Percentiles rank a stretch among this genome's conserved stretches.
phyloP scores from a whole-genome alignment of 2,329 filamentous ascomycete species.

The Xylariaceae sp. region DNA sequence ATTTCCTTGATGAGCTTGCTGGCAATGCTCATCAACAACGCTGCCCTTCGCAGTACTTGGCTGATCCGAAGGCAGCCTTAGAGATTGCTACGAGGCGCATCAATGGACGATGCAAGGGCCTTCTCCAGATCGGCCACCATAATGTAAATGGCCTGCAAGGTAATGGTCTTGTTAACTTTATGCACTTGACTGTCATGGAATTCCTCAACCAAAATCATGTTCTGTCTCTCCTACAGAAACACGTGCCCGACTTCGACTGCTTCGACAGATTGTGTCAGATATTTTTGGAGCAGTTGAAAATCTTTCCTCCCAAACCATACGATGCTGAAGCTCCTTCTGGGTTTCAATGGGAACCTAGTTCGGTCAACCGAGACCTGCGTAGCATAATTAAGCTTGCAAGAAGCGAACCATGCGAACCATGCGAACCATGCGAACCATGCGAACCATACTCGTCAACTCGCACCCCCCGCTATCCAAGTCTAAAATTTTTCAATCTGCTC shows the following conservation, averaged over 20 bases:
- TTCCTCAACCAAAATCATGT: conserved; percentile 12
- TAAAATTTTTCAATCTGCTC: too few relatives aligned
- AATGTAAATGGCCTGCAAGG: not conserved
- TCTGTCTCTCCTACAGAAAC: not conserved
- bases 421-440: too few relatives aligned
- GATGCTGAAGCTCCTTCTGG: not conserved
- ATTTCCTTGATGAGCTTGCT: conserved; percentile 19
- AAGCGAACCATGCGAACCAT: too few relatives aligned
- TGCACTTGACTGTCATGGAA: conserved; percentile 25
- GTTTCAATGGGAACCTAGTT: not conserved
- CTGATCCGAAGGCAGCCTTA: conserved; percentile 20
- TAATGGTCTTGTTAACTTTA: conserved; percentile 18
- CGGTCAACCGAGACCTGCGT: not conserved
- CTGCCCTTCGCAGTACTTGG: too few relatives aligned
- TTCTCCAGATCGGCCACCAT: conserved; percentile 16
- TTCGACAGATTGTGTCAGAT: conserved; percentile 14
- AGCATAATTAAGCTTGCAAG: too few relatives aligned
- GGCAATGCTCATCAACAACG: not conserved
- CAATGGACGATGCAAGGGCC: conserved; percentile 27
- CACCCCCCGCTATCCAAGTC: too few relatives aligned
- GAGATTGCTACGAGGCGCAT: too few relatives aligned
- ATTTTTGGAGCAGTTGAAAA: conserved; percentile 24
- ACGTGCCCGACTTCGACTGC: conserved; percentile 2
- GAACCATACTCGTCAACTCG: too few relatives aligned
- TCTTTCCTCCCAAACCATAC: conserved; percentile 1